Evolutionary conservation across 495 filamentous ascomycete genomes (phyloP), one percentile per base, ranked within the genome.

Genomic region (Daldinia bambusicola): DNA sequence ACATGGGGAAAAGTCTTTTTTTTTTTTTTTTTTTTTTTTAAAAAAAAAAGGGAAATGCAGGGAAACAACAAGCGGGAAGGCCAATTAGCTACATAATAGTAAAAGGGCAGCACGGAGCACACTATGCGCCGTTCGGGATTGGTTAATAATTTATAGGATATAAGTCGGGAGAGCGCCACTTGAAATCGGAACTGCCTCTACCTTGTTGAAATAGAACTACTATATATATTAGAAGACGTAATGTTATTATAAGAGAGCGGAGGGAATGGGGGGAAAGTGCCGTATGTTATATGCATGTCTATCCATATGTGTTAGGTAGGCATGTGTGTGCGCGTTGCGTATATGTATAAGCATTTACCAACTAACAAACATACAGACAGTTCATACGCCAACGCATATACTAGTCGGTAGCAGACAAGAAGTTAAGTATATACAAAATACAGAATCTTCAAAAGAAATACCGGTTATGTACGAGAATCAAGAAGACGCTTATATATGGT

Each of bases 41-140:
- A n/a, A n/a, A n/a, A n/a, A n/a, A n/a, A n/a, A n/a, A 26, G 26
- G 16, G 22, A 48, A 22, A 52, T 58, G 41, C 40, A 36, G 41
- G 59, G 66, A 60, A 61, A 55, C 36, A 36, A 65, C 38, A 55
- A 70, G 55, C 48, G 67, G 67, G 45, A 70, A 38, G 58, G 31
- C 22, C 67, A 64, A 70, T 70, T 69, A 63, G 26, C 22, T 53
- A 53, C 50, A 53, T n/a, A 53, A 32, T 53, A 53, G 50, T 30
- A 51, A 51, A 51, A 51, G 32, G 36, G 50, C 48, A 72, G 36
- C 53, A 64, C 58, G 45, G 59, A 67, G 51, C 43, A 57, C 60
- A 16, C 22, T 63, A 63, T 71, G 52, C 52, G 66, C 43, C 43
- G 43, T 48, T 48, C 43, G 43, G 63, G 57, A 71, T 66, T 62